These are phyloP conservation scores for Agrocybe praecox DNA, from an alignment of 768 basidiomycete species.

Conservation along the genomic window DNA sequence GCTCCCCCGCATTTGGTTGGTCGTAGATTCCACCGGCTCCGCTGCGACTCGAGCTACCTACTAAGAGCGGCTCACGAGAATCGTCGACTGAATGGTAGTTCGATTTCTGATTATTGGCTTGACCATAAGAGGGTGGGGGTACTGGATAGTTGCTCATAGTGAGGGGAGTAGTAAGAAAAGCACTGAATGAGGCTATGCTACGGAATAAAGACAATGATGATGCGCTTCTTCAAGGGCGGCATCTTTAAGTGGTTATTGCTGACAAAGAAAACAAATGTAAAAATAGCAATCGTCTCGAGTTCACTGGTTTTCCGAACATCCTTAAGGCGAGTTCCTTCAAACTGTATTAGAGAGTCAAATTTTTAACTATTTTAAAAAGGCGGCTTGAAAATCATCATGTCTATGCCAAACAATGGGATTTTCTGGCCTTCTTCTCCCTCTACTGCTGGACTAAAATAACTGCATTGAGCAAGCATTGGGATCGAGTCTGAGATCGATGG, in stretches of 20 bases:
- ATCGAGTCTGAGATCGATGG: not conserved
- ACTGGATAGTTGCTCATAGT: conserved; percentile 65
- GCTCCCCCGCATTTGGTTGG: conserved; percentile 71
- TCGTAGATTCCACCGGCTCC: conserved; percentile 62
- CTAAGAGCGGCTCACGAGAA: conserved; percentile 58
- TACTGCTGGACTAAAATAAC: not conserved
- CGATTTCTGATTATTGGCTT: conserved; percentile 35
- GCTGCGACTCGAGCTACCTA: conserved; percentile 51
- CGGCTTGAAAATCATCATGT: too few relatives aligned
- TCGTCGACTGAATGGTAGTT: conserved; percentile 30
- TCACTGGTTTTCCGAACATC: too few relatives aligned
- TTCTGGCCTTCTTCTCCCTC: not conserved
- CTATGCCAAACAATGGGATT: not conserved
- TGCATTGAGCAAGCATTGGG: not conserved
- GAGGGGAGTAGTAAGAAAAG: conserved; percentile 21
- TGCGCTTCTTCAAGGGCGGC: not conserved
- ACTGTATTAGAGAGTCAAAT: too few relatives aligned
- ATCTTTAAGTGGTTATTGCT: too few relatives aligned
- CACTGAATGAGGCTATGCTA: not conserved
- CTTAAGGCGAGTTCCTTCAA: too few relatives aligned
- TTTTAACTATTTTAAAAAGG: too few relatives aligned
- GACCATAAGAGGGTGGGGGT: conserved; percentile 64
- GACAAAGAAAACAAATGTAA: too few relatives aligned
- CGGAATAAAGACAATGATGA: not conserved
- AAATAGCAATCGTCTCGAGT: too few relatives aligned